Evolutionary conservation across 2,329 filamentous ascomycete genomes (phyloP).

Genomic region (Emericellopsis cladophorae): DNA sequence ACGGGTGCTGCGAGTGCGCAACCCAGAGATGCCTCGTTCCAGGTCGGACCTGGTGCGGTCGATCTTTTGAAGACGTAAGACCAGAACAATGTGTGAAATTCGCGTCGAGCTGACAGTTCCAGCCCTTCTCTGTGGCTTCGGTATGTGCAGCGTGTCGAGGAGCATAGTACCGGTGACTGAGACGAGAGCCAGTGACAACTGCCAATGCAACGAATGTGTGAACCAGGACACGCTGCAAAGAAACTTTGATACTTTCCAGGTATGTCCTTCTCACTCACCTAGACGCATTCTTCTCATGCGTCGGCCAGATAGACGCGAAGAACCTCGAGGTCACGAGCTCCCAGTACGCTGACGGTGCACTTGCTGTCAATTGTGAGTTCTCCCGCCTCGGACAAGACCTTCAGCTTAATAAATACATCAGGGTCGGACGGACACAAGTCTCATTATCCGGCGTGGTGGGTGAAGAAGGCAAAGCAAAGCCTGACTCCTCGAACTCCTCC

Average conservation of each 20-base stretch:
- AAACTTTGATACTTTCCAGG: slow-evolving; percentile 24
- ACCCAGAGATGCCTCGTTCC: too few relatives aligned
- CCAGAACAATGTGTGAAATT: too few relatives aligned
- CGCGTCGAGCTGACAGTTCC: neutral
- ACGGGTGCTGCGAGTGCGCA: too few relatives aligned
- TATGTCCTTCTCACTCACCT: too few relatives aligned
- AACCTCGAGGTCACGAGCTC: slow-evolving; percentile 13
- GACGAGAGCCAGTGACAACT: slow-evolving; percentile 22
- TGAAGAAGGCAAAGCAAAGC: neutral
- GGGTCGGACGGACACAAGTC: neutral
- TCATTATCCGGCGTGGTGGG: neutral
- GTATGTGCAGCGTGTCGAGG: neutral
- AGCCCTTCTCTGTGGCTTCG: slow-evolving; percentile 1
- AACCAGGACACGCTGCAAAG: slow-evolving; percentile 28
- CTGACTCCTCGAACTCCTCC: too few relatives aligned
- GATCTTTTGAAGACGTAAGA: neutral
- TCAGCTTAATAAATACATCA: neutral
- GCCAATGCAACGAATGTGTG: slow-evolving; percentile 26
- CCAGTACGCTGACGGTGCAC: neutral
- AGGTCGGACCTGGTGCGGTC: too few relatives aligned
- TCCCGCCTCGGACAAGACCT: neutral
- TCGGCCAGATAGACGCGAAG: neutral
- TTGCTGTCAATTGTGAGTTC: neutral
- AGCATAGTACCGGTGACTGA: too few relatives aligned
- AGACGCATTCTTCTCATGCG: neutral